Percentiles rank a stretch among this genome's conserved stretches.
These are phyloP conservation scores for Pelomyxa schiedti DNA, from an alignment of 78 protist genomes.

Conservation along the genomic window DNA sequence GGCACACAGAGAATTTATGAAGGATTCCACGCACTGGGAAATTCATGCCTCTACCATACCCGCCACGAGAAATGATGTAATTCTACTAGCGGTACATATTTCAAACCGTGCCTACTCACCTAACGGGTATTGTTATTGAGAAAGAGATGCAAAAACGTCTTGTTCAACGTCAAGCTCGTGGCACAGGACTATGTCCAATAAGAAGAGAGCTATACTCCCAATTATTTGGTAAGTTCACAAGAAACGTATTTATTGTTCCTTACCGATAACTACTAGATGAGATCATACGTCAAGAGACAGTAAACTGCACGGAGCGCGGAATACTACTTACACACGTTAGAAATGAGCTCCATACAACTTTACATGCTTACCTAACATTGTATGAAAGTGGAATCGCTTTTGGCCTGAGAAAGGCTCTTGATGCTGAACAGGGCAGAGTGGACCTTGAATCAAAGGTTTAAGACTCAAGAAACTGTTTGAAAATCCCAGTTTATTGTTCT, in stretches of 20 bases:
- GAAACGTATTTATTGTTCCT: background rate
- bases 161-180: conserved; percentile 65
- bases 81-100: no score
- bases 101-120: no score
- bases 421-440: conserved; percentile 61
- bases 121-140: no score
- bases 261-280: conserved; percentile 17
- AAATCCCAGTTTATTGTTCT: background rate
- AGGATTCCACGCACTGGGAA: no score
- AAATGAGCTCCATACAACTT: conserved; percentile 80
- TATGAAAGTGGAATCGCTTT: conserved; percentile 75
- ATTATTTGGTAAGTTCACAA: conserved; percentile 35
- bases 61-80: no score
- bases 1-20: no score
- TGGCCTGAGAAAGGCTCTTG: conserved; percentile 80
- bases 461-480: no score
- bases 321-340: conserved; percentile 74
- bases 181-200: conserved; percentile 80
- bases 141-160: conserved; percentile 50
- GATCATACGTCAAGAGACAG: conserved; percentile 78
- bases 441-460: conserved; percentile 53
- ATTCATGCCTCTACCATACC: no score
- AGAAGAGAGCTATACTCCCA: conserved; percentile 77
- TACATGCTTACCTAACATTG: conserved; percentile 63
- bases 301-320: conserved; percentile 83